Evolutionary conservation across 768 basidiomycete species (phyloP).

Genomic region (Pisolithus microcarpus): DNA sequence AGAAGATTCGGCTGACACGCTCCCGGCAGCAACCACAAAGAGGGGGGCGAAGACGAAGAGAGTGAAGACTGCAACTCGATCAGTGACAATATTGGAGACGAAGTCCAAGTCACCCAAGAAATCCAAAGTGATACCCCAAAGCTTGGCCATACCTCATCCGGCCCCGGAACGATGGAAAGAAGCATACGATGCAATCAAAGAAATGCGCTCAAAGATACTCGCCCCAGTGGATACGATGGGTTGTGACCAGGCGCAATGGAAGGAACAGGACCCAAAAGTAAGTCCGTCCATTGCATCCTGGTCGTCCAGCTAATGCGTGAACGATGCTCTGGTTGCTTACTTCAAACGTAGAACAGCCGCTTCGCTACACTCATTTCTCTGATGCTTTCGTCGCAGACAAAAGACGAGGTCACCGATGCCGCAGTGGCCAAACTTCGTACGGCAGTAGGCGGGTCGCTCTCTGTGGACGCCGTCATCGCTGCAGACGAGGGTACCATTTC

Average conservation of each 20-base stretch:
- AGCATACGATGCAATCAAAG: constrained; percentile 62
- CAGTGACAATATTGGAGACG: not conserved
- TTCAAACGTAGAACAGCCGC: constrained; percentile 54
- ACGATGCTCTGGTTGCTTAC: not conserved
- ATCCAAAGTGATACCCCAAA: constrained; percentile 46
- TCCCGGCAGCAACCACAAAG: not conserved
- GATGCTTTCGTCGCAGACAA: constrained; percentile 95
- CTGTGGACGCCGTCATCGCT: constrained; percentile 58
- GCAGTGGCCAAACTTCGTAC: constrained; percentile 69
- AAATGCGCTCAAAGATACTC: constrained; percentile 62
- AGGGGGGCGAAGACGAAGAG: constrained; percentile 1
- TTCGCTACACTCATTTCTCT: constrained; percentile 84
- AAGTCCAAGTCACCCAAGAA: constrained; percentile 40
- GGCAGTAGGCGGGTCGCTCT: constrained; percentile 73
- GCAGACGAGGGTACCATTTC: constrained; percentile 60
- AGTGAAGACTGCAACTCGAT: not conserved
- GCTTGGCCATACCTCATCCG: constrained; percentile 56
- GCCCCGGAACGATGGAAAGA: constrained; percentile 62
- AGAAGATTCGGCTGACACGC: not conserved
- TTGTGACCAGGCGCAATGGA: constrained; percentile 61
- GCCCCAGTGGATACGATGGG: constrained; percentile 96
- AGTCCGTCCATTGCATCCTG: constrained; percentile 6
- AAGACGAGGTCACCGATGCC: constrained; percentile 79
- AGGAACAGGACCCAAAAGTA: constrained; percentile 64
- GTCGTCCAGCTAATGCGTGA: too few relatives aligned